Evolutionary conservation across 495 filamentous ascomycete species (phyloP), one percentile per base, ranked within the genome.

Genomic region (Aspergillus coremiiformis): DNA sequence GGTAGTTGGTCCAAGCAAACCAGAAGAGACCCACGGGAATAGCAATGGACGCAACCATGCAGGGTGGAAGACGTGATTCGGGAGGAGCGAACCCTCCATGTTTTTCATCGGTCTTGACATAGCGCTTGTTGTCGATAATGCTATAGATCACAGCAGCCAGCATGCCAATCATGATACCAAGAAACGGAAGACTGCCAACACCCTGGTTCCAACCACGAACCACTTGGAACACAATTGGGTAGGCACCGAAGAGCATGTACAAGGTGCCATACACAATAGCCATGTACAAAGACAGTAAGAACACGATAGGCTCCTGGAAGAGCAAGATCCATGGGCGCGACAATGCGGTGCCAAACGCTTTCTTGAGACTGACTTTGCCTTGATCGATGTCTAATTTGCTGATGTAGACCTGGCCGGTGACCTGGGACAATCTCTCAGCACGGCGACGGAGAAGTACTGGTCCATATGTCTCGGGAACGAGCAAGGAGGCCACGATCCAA

Each of bases 81-180:
- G 76, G 74, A 9, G 72, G 69, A 33, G 72, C 72, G 41, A 75
- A 72, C 5, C 72, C 72, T 1, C 59, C 55, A 35, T 74, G 50
- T 22, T 61, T 45, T 2, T 72, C 64, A 19, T 68, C 62, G 35
- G 63, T 58, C 6, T 54, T 63, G 43, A 71, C 39, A 27, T 77
- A 79, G 0, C 75, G 71, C 57, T 69, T 71, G 61, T 79, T 78
- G 63, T 79, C 76, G 57, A 62, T 64, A n/a, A 77, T 58, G 15
- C 64, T 69, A 39, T 77, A 77, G 15, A 45, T 48, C 22, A 83
- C 78, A 7, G 78, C 88, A 1, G 78, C 17, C 2, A 90, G 41
- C 87, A 95, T 94, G 54, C 90, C 90, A 52, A 87, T 68, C 55
- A 87, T 88, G 49, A 96, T 90, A 23, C 89, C 88, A 4, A 84